Evolutionary conservation across 345 rosid species (phyloP), one percentile per base, ranked within the genome.

Genomic region (Citrus trifoliata): DNA sequence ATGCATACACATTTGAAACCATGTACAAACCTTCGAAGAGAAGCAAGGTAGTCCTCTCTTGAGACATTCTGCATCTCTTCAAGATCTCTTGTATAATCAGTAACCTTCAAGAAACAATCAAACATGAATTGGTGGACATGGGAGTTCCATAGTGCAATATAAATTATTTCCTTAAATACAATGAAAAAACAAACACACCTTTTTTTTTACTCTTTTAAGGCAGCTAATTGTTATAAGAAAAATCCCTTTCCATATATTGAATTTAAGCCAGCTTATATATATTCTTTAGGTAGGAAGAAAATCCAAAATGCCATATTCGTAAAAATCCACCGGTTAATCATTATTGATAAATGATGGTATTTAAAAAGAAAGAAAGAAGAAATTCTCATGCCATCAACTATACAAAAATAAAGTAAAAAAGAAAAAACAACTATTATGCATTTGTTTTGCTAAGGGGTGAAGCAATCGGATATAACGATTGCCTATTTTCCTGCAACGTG

Each of bases 21-120:
- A 65, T 69, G 67, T 77, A 76, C 76, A 38, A 71, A 92, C 99
- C 99, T 91, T 67, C 98, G 89, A 69, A 96, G 93, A 80, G 99
- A 92, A 72, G 96, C 99, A 64, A 96, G 93, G 79, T 94, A 96
- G 71, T 96, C 98, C 82, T 96, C 98, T 79, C 99, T 91, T 4
- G 98, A 91, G 78, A 96, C 86, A 84, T 85, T 94, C 85, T 94
- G 97, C 99, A 96, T 96, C 86, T 96, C 99, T 62, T 96, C 98
- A 82, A 94, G 94, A 87, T 96, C 99, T 86, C 99, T 91, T 13
- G 88, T 78, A 80, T 96, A 96, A 82, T 96, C 99, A 62, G 92
- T 89, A 80, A 96, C 98, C 99, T 96, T 73, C 70, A 79, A 55
- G 68, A 71, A 62, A 81, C 24, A 76, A 19, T 51, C 33, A 71